Base-by-base conservation (phyloP, 1,284 basidiomycete genomes). In the Moesziomyces antarcticus region DNA sequence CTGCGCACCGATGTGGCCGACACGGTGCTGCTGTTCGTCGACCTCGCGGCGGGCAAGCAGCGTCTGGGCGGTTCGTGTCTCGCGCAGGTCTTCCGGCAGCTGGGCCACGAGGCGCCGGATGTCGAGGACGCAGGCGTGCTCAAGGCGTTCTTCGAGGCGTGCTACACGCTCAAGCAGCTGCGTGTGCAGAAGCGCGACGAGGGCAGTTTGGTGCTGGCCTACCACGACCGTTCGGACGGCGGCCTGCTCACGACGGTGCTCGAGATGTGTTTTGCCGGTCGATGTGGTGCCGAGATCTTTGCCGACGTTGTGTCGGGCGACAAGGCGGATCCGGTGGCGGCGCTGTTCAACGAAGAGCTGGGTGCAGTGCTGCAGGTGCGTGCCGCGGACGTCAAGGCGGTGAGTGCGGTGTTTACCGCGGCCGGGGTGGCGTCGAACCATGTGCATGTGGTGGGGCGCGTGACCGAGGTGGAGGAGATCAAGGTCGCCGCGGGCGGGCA, bases 151-250 rank as follows among this genome's bases (percentile, higher is more conserved):
- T 91, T 97, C 84, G 84, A 86, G 50, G 92, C 89, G 8, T 91
- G 91, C 72, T 90, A 92, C 82, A 85, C 86, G 7, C 87, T 94
- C 50, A 91, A 91, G 81, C 82, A 85, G 60, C 68, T 83, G 10
- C 65, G 74, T 24, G 81, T 82, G 20, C 64, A 75, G 58, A 82
- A 78, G 68, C 73, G 78, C 47, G 86, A 86, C 5, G 85, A 89
- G 50, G 88, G 89, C 6, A 89, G 86, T 1, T 83, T 92, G 24
- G 90, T 99, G 0, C 87, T 98, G 42, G 95, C 97, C 0, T 99
- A 99, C 84, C 97, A 99, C 84, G 97, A 99, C 85, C 90, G 96
- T 21, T 98, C 96, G 0, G 97, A 99, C 80, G 97, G 97, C 58
- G 97, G 96, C 47, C 86, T 99, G 37, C 91, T 99, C 84, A 91